These are phyloP conservation scores for Pichia sp. DNA, from an alignment of 1,139 yeast species.

Conservation along the genomic window DNA sequence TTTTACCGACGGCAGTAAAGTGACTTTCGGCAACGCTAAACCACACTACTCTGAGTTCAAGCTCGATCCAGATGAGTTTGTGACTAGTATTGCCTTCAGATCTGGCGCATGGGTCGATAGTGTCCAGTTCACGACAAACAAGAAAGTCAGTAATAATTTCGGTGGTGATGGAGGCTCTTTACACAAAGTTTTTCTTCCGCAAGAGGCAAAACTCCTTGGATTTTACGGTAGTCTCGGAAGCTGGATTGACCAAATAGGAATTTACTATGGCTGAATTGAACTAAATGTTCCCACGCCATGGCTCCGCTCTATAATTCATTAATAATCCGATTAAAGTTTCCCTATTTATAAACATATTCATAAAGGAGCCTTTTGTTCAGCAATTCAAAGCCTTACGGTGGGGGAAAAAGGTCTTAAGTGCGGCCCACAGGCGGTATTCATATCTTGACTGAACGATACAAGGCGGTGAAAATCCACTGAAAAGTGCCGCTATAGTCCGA, in stretches of 20 bases:
- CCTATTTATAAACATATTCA: too few species aligned
- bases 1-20: conserved; percentile 22
- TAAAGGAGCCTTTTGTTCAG: too few species aligned
- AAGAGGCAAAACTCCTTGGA: conserved; percentile 56
- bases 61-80: conserved; percentile 52
- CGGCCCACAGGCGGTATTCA: too few species aligned
- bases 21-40: conserved; percentile 58
- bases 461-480: too few species aligned
- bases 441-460: too few species aligned
- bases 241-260: conserved; percentile 75
- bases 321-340: too few species aligned
- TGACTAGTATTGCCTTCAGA: conserved; percentile 59
- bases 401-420: too few species aligned
- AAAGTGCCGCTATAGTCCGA: too few species aligned
- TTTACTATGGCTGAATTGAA: conserved; percentile 39
- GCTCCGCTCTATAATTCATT: too few species aligned
- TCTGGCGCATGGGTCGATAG: conserved; percentile 91
- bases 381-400: too few species aligned
- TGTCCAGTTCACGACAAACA: conserved; percentile 57
- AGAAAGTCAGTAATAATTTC: conserved; percentile 43
- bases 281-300: neutral
- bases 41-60: conserved; percentile 52
- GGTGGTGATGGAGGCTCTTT: conserved; percentile 74
- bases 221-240: conserved; percentile 58
- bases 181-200: conserved; percentile 56